Evolutionary conservation across 192 early-diverging fungal genomes (phyloP).

Genomic region (Physocladia obscura): DNA sequence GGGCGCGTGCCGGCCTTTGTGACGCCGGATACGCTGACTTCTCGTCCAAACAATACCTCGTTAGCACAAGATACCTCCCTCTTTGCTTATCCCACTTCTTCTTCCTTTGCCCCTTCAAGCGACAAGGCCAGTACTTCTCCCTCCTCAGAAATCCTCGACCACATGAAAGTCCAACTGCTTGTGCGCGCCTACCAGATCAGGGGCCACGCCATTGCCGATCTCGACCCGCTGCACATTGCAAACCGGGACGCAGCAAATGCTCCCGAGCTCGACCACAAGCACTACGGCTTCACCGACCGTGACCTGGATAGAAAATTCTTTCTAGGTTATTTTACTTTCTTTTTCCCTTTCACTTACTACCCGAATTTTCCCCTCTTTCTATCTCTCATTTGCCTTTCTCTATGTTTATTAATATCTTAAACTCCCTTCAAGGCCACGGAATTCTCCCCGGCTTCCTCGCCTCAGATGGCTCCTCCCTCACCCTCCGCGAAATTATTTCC

Average conservation of each 20-base stretch:
- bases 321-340: conserved; percentile 50
- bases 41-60: too few relatives aligned
- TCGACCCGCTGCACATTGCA: conserved; percentile 92
- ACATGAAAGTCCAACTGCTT: conserved; percentile 96
- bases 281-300: conserved; percentile 93
- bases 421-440: conserved; percentile 67
- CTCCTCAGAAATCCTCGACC: conserved; percentile 78
- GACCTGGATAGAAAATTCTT: conserved; percentile 91
- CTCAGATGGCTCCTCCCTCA: conserved; percentile 67
- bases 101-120: conserved; percentile 32
- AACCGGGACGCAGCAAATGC: conserved; percentile 58
- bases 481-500: conserved; percentile 88
- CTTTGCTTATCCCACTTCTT: conserved; percentile 16
- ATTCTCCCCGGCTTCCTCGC: conserved; percentile 83
- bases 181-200: conserved; percentile 92
- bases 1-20: conserved; percentile 60
- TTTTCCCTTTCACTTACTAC: background rate
- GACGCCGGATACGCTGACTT: conserved; percentile 77
- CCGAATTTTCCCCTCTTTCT: background rate
- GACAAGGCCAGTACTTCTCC: conserved; percentile 43
- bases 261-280: conserved; percentile 77
- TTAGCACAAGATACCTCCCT: too few relatives aligned
- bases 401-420: background rate
- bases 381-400: conserved; percentile 3
- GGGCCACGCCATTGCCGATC: conserved; percentile 92